A percentile compares a stretch with the other conserved stretches of the same genome.
phyloP scores from a whole-genome alignment of 345 rosid species.

The Lepidium sativum region DNA sequence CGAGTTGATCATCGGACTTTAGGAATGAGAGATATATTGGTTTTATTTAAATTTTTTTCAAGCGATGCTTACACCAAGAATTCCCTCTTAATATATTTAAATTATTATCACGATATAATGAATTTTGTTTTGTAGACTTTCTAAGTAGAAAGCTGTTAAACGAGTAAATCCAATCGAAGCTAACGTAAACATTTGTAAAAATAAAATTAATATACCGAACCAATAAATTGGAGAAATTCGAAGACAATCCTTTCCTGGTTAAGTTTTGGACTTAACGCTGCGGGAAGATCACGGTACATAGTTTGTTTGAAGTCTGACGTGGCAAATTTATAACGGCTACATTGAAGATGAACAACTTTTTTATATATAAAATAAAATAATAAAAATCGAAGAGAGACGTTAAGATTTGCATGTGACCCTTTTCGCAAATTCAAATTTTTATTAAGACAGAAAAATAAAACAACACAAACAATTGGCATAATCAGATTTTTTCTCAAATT shows the following conservation, averaged over 20 bases:
- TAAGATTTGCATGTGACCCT: constrained; percentile 23
- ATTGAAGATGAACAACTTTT: neutral
- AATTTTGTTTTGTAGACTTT: neutral
- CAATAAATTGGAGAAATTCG: neutral
- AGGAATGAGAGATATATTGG: too few species aligned
- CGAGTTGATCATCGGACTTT: too few species aligned
- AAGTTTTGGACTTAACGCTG: constrained; percentile 8
- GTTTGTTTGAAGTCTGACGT: constrained; percentile 19
- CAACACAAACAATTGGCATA: constrained; percentile 14
- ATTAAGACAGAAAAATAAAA: constrained; percentile 11
- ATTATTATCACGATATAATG: neutral
- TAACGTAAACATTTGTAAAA: neutral
- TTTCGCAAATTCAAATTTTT: constrained; percentile 12
- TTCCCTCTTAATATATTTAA: neutral
- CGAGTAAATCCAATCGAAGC: too few species aligned
- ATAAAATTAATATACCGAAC: neutral
- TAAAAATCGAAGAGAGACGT: constrained; percentile 19
- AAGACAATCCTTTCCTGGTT: neutral
- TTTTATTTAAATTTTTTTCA: too few species aligned
- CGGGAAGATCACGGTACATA: constrained; percentile 15
- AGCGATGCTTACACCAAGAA: too few species aligned
- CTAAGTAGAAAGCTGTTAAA: too few species aligned
- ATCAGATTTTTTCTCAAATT: neutral
- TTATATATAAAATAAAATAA: neutral
- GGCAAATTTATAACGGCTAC: constrained; percentile 26